Evolutionary conservation across 1,284 basidiomycete species (phyloP), one percentile per base, ranked within the genome.

Genomic region (Pterulicium gracile): DNA sequence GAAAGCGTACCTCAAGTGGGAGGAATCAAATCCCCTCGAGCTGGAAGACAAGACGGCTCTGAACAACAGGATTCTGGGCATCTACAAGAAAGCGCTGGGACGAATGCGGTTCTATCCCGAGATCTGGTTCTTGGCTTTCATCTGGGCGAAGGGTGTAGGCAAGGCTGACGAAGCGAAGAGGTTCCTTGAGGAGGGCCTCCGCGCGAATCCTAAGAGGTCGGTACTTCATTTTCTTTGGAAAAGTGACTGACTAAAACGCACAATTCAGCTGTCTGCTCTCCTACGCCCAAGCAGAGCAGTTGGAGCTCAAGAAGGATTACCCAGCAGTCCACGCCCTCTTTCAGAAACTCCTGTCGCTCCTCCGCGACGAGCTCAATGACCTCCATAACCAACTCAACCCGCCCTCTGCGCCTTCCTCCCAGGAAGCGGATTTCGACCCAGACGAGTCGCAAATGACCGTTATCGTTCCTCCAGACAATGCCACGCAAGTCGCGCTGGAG

Each of bases 81-180:
- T 92, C 2, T 92, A 96, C 62, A 75, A 83, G 51, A 93, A 95
- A 65, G 90, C 89, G 1, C 70, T 89, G 52, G 81, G 91, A 55
- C 73, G 85, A 50, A 90, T 98, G 88, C 76, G 94, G 39, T 98
- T 91, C 66, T 98, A 87, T 61, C 82, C 89, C 3, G 96, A 98
- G 61, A 82, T 98, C 43, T 97, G 93, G 94, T 89, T 89, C 61
- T 88, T 95, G 76, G 88, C 91, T 1, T 90, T 88, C 54, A 77
- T 72, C 15, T 95, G 89, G 79, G 82, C 82, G 39, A 69, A 74
- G 47, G 75, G 73, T 40, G 67, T 81, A n/a, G 83, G 83, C 44
- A 87, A 86, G 59, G 65, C 71, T 3, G 92, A 96, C 7, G 92
- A 98, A 54, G 90, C 88, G 0, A 58, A 82, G 12, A 72, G 75